These are phyloP conservation scores for Kwoniella sp. DNA, from an alignment of 768 basidiomycete genomes.

Conservation along the genomic window DNA sequence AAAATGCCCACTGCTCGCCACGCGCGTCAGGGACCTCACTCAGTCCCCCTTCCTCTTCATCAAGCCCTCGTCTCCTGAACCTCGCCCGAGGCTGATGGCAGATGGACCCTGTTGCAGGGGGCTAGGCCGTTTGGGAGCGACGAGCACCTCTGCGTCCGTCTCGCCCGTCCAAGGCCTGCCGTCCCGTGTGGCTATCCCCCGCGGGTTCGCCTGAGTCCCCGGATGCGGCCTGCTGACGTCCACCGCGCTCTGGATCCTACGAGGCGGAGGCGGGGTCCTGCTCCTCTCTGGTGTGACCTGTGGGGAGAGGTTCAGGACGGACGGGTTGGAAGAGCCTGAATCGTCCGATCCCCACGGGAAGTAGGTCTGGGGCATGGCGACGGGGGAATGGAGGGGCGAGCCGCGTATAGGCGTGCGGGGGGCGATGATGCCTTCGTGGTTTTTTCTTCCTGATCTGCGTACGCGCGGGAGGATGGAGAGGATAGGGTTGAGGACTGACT, in stretches of 20 bases:
- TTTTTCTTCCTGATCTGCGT: background rate
- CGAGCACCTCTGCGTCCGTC: background rate
- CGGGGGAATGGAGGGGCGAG: conserved; percentile 18
- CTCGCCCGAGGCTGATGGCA: no score
- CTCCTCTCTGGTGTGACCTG: background rate
- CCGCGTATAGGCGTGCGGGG: conserved; percentile 18
- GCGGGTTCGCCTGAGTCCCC: conserved; percentile 2
- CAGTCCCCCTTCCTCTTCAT: no score
- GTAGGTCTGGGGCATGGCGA: conserved; percentile 10
- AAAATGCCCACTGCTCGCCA: no score
- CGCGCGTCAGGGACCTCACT: no score
- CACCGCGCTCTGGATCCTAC: conserved; percentile 9
- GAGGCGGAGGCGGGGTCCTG: conserved; percentile 17
- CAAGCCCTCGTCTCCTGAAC: no score
- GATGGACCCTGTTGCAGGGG: no score
- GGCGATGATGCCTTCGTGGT: conserved; percentile 16
- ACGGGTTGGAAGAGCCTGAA: background rate
- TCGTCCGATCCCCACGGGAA: conserved; percentile 22
- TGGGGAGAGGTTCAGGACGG: background rate
- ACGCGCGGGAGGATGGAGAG: conserved; percentile 6
- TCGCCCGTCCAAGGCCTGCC: conserved; percentile 2
- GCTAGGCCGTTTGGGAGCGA: no score
- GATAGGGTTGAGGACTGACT: conserved; percentile 12
- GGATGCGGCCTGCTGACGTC: background rate
- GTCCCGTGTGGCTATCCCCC: conserved; percentile 21